Evolutionary conservation across 2,329 filamentous ascomycete genomes (phyloP).

Genomic region (Teratosphaeria nubilosa): DNA sequence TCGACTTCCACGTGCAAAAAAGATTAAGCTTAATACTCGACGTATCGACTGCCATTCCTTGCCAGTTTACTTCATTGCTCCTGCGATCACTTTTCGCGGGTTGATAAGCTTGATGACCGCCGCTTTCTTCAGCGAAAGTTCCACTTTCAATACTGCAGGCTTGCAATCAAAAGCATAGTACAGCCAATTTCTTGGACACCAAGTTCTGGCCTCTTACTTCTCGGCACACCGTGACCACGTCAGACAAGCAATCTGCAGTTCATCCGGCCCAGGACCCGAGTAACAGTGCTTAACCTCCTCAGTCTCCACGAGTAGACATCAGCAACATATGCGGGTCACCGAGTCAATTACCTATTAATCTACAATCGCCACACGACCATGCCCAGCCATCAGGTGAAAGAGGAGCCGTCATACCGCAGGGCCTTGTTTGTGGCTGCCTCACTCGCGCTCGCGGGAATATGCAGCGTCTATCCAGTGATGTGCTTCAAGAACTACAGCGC

Average conservation of each 20-base stretch:
- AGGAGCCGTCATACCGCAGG: conserved; percentile 23
- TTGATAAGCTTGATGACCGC: neutral
- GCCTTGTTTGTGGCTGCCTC: conserved; percentile 22
- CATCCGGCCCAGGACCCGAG: neutral
- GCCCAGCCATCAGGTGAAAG: conserved; percentile 22
- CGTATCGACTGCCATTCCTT: neutral
- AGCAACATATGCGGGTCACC: neutral
- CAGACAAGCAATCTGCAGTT: neutral
- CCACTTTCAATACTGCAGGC: neutral
- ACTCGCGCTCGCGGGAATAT: conserved; percentile 22
- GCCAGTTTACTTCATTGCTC: neutral
- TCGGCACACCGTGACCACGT: neutral
- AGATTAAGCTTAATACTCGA: neutral
- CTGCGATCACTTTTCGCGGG: neutral
- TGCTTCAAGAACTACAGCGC: conserved; percentile 28
- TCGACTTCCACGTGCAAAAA: neutral
- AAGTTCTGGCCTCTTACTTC: neutral
- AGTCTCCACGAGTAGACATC: neutral
- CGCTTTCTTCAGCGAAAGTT: neutral
- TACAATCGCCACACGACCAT: conserved; percentile 2
- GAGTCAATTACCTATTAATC: neutral
- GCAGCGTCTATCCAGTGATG: conserved; percentile 25
- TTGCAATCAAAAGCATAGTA: neutral
- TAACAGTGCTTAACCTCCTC: neutral
- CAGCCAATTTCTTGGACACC: neutral